Evolutionary conservation across 2,329 filamentous ascomycete species (phyloP).

Genomic region (Scedosporium boydii): DNA sequence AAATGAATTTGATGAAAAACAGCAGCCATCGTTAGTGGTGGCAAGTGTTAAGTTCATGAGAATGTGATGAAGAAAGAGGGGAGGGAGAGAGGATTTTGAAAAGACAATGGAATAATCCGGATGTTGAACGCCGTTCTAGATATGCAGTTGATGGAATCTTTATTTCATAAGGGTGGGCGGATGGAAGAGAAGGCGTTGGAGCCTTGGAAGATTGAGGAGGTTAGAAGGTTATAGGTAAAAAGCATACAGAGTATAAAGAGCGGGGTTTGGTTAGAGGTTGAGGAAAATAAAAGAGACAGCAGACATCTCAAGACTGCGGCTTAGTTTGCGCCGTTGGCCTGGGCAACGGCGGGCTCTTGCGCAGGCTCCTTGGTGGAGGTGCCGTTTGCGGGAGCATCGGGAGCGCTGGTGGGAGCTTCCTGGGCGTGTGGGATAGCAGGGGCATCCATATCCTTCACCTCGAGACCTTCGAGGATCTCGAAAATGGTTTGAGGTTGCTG

Average conservation of each 20-base stretch:
- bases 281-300: neutral
- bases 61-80: conserved; percentile 1
- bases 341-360: neutral
- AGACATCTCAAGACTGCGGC: neutral
- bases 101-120: conserved; percentile 5
- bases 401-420: neutral
- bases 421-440: conserved; percentile 3
- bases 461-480: conserved; percentile 70
- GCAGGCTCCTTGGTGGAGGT: neutral
- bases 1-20: neutral
- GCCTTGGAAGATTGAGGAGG: neutral
- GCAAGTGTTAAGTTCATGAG: neutral
- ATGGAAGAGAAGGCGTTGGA: conserved; percentile 3
- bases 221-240: neutral
- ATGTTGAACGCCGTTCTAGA: conserved; percentile 8
- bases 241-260: no score
- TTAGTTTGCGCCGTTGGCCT: neutral
- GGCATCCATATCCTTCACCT: conserved; percentile 53
- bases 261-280: no score
- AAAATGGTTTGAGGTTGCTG: conserved; percentile 76
- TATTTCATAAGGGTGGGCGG: neutral
- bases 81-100: conserved; percentile 3
- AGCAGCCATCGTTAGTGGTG: neutral
- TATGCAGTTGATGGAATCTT: conserved; percentile 8
- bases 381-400: no score